Base-by-base conservation (phyloP, 208 protist genomes). In the Wallacemonas sp. region DNA sequence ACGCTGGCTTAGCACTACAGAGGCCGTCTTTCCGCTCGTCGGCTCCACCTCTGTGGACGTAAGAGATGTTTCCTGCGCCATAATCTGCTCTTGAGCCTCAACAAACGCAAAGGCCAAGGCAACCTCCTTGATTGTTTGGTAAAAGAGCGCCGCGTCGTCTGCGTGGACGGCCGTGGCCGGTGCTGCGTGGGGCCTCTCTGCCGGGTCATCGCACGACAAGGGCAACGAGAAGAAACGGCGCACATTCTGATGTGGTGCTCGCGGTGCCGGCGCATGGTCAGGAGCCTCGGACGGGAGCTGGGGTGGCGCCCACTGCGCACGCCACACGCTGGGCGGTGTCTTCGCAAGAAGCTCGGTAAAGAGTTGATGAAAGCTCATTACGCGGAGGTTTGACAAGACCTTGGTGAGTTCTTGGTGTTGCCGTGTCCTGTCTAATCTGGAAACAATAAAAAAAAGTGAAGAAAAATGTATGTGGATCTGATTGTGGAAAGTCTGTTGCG, bases 101-200 rank as follows among this genome's bases (percentile, higher is more conserved):
- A 29, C 39, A 0, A 68, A 45, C 1, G 36, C 29, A 41, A 70
- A 52, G 22, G 66, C 61, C 0, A 72, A 74, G 2, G 67, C 55
- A 1, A 69, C 46, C 29, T 82, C 76, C 44, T 77, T 82, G 16
- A 61, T 57, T 1, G 68, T 64, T 36, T 77, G 71, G 45, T 55
- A 45, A 38, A 65, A 82, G 26, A 8, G 7, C 7, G 44, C 57
- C 14, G 31, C 31, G 18, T 18, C 48, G 48, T 55, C 25, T 10
- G 18, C 5, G 48, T 48, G 42, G 42, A 14, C 8, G 8, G 36
- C 36, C 36, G 36, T 16, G 36, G 36, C 36, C 36, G 7, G 10
- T 41, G 36, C 7, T 14, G 14, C 36, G 36, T 41, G 36, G 0
- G 36, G 7, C 36, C 10, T 41, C 36, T 41, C 36, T 14, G 36